Percentiles rank a stretch among this genome's conserved stretches.
Conservation (phyloP, 352 stramenopile species). For the Pythium aquatile region DNA sequence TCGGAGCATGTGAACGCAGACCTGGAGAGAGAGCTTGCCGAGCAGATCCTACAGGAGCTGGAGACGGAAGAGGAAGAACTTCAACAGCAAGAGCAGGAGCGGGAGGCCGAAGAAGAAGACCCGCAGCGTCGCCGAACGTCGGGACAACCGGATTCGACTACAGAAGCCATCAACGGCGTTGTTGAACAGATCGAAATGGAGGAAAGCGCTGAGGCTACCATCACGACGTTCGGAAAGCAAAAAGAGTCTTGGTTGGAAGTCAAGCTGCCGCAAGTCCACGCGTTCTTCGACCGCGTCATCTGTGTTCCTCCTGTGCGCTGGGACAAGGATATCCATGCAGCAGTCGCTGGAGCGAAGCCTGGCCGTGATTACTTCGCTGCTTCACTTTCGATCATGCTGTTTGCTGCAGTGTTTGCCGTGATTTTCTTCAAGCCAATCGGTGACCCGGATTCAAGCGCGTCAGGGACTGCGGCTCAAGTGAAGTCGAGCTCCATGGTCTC, state of each 20-base stretch:
- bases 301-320: slow-evolving; percentile 66
- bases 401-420: slow-evolving; percentile 68
- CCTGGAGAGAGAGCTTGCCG: slow-evolving; percentile 17
- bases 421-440: slow-evolving; percentile 78
- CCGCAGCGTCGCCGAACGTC: slow-evolving; percentile 9
- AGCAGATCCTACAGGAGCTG: slow-evolving; percentile 28
- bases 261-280: slow-evolving; percentile 41
- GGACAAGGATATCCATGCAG: slow-evolving; percentile 86
- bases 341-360: slow-evolving; percentile 75
- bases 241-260: slow-evolving; percentile 60
- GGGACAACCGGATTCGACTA: not conserved
- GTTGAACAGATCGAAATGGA: slow-evolving; percentile 72
- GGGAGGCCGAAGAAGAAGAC: slow-evolving; percentile 4
- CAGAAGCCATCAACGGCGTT: slow-evolving; percentile 27
- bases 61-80: slow-evolving; percentile 24
- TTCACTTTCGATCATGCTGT: slow-evolving; percentile 61
- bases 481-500: slow-evolving; percentile 77
- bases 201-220: slow-evolving; percentile 39
- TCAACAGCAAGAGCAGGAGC: slow-evolving; percentile 9
- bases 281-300: slow-evolving; percentile 68
- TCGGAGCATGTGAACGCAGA: slow-evolving; percentile 5
- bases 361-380: slow-evolving; percentile 73
- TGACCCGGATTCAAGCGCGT: slow-evolving; percentile 45
- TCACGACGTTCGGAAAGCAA: slow-evolving; percentile 26
- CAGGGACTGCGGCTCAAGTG: slow-evolving; percentile 43